These are phyloP conservation scores for Kandelia obovata DNA, from an alignment of 345 rosid species.

Conservation along the genomic window DNA sequence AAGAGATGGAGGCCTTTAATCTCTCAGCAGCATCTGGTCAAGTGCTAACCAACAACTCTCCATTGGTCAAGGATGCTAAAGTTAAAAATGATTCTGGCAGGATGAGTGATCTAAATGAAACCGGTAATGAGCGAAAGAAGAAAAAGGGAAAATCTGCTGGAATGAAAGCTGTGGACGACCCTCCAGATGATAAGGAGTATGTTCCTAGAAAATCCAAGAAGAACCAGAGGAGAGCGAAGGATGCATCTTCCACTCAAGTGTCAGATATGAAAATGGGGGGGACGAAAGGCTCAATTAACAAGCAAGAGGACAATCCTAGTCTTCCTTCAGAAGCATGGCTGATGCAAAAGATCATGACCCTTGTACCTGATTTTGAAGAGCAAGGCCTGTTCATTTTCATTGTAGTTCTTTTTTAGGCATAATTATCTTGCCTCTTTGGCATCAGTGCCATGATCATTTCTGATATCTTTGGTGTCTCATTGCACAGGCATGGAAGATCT, in stretches of 20 bases:
- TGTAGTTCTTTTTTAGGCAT: neutral
- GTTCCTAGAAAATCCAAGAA: constrained; percentile 69
- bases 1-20: constrained; percentile 62
- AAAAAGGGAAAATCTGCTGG: constrained; percentile 72
- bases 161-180: constrained; percentile 49
- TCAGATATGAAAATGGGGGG: constrained; percentile 55
- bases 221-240: constrained; percentile 83
- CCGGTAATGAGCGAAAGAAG: constrained; percentile 57
- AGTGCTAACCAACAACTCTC: constrained; percentile 28
- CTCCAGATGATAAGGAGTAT: constrained; percentile 58
- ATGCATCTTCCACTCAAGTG: constrained; percentile 47
- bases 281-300: constrained; percentile 57
- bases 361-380: constrained; percentile 78
- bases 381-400: constrained; percentile 48
- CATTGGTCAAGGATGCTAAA: constrained; percentile 42
- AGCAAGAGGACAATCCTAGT: constrained; percentile 49
- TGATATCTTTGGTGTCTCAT: constrained; percentile 21
- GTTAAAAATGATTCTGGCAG: constrained; percentile 39
- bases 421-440: constrained; percentile 8
- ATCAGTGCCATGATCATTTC: neutral
- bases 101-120: constrained; percentile 47
- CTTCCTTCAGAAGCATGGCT: constrained; percentile 82
- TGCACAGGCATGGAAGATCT: constrained; percentile 64
- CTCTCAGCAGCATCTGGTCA: constrained; percentile 43
- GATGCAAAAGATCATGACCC: constrained; percentile 50